These are phyloP conservation scores for Hygrocybe coccinea DNA, from an alignment of 768 basidiomycete species.

Conservation along the genomic window DNA sequence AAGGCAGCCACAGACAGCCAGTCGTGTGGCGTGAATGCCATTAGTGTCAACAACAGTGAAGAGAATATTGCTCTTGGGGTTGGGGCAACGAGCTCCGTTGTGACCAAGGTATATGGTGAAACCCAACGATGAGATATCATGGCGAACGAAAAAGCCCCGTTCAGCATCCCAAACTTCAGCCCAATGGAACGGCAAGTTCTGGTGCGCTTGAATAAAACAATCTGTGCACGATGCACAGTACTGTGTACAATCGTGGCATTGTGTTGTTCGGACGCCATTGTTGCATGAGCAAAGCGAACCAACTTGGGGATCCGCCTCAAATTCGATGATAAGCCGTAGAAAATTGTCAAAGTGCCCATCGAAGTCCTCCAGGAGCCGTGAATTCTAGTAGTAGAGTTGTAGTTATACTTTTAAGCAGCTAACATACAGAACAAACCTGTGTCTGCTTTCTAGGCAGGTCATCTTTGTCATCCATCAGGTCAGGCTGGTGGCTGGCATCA, in stretches of 20 bases:
- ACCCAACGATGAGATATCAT: background rate
- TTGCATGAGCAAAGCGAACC: background rate
- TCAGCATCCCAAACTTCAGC: background rate
- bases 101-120: background rate
- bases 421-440: background rate
- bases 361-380: background rate
- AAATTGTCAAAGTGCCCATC: background rate
- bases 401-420: background rate
- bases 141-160: background rate
- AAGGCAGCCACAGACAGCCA: conserved; percentile 25
- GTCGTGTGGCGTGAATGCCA: conserved; percentile 20
- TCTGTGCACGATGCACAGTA: background rate
- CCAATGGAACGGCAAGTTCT: background rate
- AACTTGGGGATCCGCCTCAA: background rate
- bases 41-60: conserved; percentile 22
- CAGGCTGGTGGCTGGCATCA: too few relatives aligned
- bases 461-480: too few relatives aligned
- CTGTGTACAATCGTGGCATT: background rate
- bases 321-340: background rate
- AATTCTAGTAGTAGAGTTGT: background rate
- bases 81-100: background rate
- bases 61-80: background rate
- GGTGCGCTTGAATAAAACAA: background rate
- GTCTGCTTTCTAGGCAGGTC: background rate
- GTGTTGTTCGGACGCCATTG: background rate